Percentiles rank a stretch among this genome's conserved stretches.
Evolutionary conservation across 257 asterid genomes (phyloP).

Genomic region (Catharanthus roseus): DNA sequence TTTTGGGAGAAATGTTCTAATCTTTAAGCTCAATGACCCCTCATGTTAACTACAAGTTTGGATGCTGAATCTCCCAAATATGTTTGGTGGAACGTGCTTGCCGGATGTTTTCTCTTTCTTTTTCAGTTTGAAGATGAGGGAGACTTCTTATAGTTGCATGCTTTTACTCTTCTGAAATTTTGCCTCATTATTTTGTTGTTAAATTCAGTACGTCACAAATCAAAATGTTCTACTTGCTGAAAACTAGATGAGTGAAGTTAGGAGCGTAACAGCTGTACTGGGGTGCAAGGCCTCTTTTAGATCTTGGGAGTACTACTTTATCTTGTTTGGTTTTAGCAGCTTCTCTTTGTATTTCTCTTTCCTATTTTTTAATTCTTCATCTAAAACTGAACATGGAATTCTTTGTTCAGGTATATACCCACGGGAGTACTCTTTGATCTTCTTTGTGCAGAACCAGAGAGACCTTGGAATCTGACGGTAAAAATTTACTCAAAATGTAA

Average conservation of each 20-base stretch:
- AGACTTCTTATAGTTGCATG: neutral
- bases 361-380: neutral
- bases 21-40: neutral
- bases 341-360: constrained; percentile 2
- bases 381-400: constrained; percentile 17
- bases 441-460: constrained; percentile 91
- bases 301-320: neutral
- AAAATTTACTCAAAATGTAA: constrained; percentile 7
- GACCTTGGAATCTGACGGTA: constrained; percentile 97
- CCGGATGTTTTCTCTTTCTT: neutral
- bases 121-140: neutral
- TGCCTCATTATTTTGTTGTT: neutral
- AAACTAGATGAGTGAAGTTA: neutral
- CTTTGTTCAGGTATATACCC: constrained; percentile 71
- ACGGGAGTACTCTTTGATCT: constrained; percentile 94
- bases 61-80: neutral
- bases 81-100: neutral
- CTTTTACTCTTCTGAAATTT: neutral
- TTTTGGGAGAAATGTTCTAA: neutral
- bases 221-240: neutral
- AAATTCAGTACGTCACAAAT: neutral
- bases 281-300: neutral
- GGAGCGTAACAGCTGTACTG: neutral
- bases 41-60: neutral
- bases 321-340: neutral